phyloP scores from a whole-genome alignment of 768 basidiomycete species.

The Astraeus odoratus region DNA sequence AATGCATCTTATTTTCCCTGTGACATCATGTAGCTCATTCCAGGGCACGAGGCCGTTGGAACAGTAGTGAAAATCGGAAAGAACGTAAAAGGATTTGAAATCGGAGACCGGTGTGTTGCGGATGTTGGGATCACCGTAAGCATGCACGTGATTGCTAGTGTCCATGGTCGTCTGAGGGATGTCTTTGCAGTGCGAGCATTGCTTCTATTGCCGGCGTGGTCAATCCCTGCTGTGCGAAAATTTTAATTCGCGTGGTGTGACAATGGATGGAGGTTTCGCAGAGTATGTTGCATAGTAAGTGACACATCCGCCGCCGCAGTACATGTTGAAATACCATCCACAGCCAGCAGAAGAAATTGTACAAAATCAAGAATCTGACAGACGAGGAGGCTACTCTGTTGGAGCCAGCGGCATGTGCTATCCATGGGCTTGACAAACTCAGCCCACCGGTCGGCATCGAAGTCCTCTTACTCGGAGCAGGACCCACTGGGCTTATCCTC shows the following conservation, averaged over 20 bases:
- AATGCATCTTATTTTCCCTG: constrained; percentile 8
- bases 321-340: not conserved
- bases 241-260: constrained; percentile 76
- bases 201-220: constrained; percentile 87
- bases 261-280: constrained; percentile 79
- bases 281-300: constrained; percentile 82
- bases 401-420: constrained; percentile 86
- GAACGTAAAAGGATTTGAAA: constrained; percentile 67
- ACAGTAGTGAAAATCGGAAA: constrained; percentile 67
- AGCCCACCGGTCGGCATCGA: constrained; percentile 76
- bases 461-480: constrained; percentile 82
- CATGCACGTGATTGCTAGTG: too few species aligned
- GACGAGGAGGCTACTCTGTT: constrained; percentile 85
- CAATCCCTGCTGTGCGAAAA: constrained; percentile 77
- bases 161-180: not conserved
- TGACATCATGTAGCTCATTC: constrained; percentile 47
- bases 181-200: constrained; percentile 59
- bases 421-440: constrained; percentile 89
- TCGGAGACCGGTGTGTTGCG: constrained; percentile 80
- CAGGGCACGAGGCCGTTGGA: constrained; percentile 74
- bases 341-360: constrained; percentile 65
- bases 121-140: constrained; percentile 70
- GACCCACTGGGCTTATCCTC: constrained; percentile 86
- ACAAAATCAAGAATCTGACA: constrained; percentile 81
- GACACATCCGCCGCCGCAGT: not conserved